Conservation (phyloP, 257 asterid species). For the Solanum sejunctum region DNA sequence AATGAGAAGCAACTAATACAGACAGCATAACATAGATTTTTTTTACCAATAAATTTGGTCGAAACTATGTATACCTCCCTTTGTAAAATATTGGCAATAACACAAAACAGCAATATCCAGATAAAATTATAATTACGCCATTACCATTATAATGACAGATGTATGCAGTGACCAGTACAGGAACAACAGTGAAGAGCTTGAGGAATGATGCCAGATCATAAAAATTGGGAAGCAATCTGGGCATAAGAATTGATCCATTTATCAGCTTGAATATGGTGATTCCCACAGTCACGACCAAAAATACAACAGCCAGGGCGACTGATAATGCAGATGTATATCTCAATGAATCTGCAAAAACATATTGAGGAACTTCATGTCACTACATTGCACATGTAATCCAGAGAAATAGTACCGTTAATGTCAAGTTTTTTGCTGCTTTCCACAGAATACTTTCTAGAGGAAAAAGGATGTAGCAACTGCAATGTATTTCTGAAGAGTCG, state of each 20-base stretch:
- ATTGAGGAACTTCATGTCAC: not conserved
- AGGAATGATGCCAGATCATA: constrained; percentile 34
- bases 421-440: not conserved
- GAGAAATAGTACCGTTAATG: not conserved
- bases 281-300: constrained; percentile 63
- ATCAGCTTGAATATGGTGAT: constrained; percentile 60
- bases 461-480: not conserved
- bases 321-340: constrained; percentile 74
- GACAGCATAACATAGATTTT: not conserved
- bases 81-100: not conserved
- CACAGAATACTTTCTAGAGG: not conserved
- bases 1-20: not conserved
- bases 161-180: constrained; percentile 76
- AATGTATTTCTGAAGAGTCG: not conserved
- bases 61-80: not conserved
- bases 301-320: constrained; percentile 72
- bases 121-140: not conserved
- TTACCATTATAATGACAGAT: constrained; percentile 84
- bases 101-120: not conserved
- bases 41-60: not conserved
- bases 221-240: constrained; percentile 57
- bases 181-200: constrained; percentile 68
- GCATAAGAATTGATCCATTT: constrained; percentile 50
- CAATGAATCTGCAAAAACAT: constrained; percentile 58
- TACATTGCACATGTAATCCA: not conserved